Conservation (phyloP, 2,329 filamentous ascomycete genomes). For the Trichoderma sp. region DNA sequence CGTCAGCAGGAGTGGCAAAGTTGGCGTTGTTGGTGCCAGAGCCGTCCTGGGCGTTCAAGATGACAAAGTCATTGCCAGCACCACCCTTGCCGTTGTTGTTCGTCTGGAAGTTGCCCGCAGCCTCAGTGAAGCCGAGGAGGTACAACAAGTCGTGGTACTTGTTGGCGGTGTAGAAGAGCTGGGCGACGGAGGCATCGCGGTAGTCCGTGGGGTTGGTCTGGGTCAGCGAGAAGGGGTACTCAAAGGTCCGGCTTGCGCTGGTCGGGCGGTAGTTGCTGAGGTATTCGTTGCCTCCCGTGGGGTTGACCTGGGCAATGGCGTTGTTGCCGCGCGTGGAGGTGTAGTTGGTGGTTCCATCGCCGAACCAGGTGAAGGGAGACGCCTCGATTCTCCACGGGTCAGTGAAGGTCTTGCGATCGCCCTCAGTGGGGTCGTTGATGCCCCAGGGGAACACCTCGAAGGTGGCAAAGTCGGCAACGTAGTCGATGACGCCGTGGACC, state of each 20-base stretch:
- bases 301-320: slow-evolving; percentile 48
- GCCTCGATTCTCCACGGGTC: slow-evolving; percentile 47
- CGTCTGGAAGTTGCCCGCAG: slow-evolving; percentile 57
- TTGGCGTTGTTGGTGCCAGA: slow-evolving; percentile 55
- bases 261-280: slow-evolving; percentile 45
- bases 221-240: slow-evolving; percentile 41
- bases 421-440: slow-evolving; percentile 51
- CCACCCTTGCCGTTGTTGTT: slow-evolving; percentile 56
- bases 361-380: slow-evolving; percentile 54
- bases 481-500: slow-evolving; percentile 55
- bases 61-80: slow-evolving; percentile 48
- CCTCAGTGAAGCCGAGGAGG: slow-evolving; percentile 54
- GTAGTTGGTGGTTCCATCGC: slow-evolving; percentile 46
- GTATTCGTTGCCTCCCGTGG: slow-evolving; percentile 38
- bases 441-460: slow-evolving; percentile 57
- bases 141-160: slow-evolving; percentile 58
- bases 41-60: slow-evolving; percentile 56
- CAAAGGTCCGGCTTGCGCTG: slow-evolving; percentile 42
- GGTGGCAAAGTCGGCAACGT: slow-evolving; percentile 50
- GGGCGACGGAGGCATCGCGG: slow-evolving; percentile 52
- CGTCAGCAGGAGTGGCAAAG: slow-evolving; percentile 54
- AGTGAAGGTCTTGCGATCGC: slow-evolving; percentile 40
- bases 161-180: slow-evolving; percentile 61
- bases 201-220: slow-evolving; percentile 41
- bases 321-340: slow-evolving; percentile 58